Conservation (phyloP, 129 eudicot species). For the Chrysanthemum makinoi region DNA sequence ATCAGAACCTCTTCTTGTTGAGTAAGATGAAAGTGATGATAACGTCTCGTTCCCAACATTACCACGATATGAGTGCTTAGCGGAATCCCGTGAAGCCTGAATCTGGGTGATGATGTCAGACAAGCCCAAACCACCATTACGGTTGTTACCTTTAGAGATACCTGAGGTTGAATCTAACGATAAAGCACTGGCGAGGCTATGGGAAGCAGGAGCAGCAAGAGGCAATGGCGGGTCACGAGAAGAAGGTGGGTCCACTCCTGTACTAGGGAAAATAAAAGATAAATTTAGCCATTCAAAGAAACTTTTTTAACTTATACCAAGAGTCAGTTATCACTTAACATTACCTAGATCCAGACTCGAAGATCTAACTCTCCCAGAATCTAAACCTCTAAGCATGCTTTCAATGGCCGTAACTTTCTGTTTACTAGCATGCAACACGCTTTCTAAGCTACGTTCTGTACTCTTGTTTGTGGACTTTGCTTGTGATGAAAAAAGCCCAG, state of each 20-base stretch:
- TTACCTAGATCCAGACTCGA: slow-evolving; percentile 97
- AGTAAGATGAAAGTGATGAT: slow-evolving; percentile 59
- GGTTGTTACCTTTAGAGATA: slow-evolving; percentile 48
- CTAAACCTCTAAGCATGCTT: slow-evolving; percentile 92
- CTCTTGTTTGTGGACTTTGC: slow-evolving; percentile 50
- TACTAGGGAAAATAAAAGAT: slow-evolving; percentile 60
- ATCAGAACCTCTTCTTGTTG: slow-evolving; percentile 65
- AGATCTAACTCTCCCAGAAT: slow-evolving; percentile 74
- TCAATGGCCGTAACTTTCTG: slow-evolving; percentile 96
- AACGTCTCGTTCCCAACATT: slow-evolving; percentile 50
- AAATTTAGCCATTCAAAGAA: slow-evolving; percentile 44
- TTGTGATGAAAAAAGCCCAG: slow-evolving; percentile 76
- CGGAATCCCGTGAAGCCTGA: slow-evolving; percentile 83
- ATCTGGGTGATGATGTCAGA: slow-evolving; percentile 89
- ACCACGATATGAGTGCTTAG: slow-evolving; percentile 51
- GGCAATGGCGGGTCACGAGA: slow-evolving; percentile 98
- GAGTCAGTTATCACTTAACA: slow-evolving; percentile 1
- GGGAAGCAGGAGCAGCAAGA: slow-evolving; percentile 95
- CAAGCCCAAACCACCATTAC: slow-evolving; percentile 67
- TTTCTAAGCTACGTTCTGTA: slow-evolving; percentile 88
- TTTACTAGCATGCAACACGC: slow-evolving; percentile 88
- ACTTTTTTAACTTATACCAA: background rate
- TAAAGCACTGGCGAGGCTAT: slow-evolving; percentile 54
- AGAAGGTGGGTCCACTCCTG: slow-evolving; percentile 99
- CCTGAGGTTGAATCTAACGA: slow-evolving; percentile 56